Conservation (phyloP, 306 rosid genomes). For the Biancaea sappan region DNA sequence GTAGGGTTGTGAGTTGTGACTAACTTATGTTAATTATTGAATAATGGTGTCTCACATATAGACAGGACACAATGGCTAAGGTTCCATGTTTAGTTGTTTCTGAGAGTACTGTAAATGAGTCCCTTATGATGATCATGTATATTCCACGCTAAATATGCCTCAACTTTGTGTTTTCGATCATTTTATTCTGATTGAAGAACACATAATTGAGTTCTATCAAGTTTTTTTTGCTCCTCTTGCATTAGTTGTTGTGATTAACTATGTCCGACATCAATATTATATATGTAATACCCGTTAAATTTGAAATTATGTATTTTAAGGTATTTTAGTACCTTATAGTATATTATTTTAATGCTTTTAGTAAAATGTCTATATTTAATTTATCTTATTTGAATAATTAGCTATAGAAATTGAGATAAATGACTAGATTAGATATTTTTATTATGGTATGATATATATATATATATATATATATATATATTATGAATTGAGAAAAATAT, state of each 20-base stretch:
- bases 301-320: too few relatives aligned
- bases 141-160: conserved; percentile 19
- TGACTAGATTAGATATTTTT: too few relatives aligned
- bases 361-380: too few relatives aligned
- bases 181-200: conserved; percentile 21
- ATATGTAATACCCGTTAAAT: too few relatives aligned
- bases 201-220: neutral
- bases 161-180: too few relatives aligned
- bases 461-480: too few relatives aligned
- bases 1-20: neutral
- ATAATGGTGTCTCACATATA: neutral
- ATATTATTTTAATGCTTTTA: too few relatives aligned
- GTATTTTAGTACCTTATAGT: too few relatives aligned
- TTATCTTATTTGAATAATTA: too few relatives aligned
- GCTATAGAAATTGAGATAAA: too few relatives aligned
- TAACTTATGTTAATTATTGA: neutral
- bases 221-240: neutral
- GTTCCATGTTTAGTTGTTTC: neutral
- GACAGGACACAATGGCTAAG: neutral
- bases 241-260: neutral
- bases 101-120: neutral
- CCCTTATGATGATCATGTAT: conserved; percentile 14
- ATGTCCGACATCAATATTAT: neutral
- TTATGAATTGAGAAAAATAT: too few relatives aligned
- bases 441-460: too few relatives aligned